A percentile compares a stretch with the other conserved stretches of the same genome.
phyloP scores from a whole-genome alignment of 768 basidiomycete species.

The Nidularia pulvinata region DNA sequence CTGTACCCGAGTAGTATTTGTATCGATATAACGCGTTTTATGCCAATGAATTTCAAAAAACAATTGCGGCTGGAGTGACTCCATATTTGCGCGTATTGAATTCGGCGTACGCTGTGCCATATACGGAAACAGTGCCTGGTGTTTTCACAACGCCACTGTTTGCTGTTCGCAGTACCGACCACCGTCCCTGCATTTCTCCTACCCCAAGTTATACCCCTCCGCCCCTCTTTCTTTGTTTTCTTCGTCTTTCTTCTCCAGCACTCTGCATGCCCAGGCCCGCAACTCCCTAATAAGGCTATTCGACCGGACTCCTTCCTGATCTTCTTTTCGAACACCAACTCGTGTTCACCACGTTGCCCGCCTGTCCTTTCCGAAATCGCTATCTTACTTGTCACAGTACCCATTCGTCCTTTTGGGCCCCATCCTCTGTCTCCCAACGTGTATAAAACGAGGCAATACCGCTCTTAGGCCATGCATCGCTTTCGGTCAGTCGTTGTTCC shows the following conservation, averaged over 20 bases:
- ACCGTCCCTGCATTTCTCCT: too few species aligned
- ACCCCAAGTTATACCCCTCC: too few species aligned
- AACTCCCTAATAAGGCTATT: too few species aligned
- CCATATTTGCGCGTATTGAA: neutral
- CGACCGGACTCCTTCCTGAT: constrained; percentile 28
- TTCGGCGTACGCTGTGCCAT: neutral
- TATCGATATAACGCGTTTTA: neutral
- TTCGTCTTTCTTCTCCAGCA: too few species aligned
- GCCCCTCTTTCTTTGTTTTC: too few species aligned
- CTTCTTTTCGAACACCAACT: constrained; percentile 36
- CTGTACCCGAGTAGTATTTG: neutral
- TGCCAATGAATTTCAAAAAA: neutral
- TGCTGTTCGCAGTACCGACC: too few species aligned
- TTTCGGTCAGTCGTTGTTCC: constrained; percentile 66
- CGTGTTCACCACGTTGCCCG: constrained; percentile 80
- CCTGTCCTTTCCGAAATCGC: constrained; percentile 35
- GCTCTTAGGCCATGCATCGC: constrained; percentile 59
- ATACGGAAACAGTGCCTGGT: neutral
- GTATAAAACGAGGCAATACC: constrained; percentile 61
- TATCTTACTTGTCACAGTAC: constrained; percentile 19
- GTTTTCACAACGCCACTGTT: too few species aligned
- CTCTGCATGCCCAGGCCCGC: too few species aligned
- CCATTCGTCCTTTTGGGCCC: constrained; percentile 10
- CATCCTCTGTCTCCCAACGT: constrained; percentile 49
- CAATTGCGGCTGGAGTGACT: neutral